Percentiles rank a stretch among this genome's conserved stretches.
These are phyloP conservation scores for Pseudogymnoascus sp. DNA, from an alignment of 2,329 filamentous ascomycete species.

Conservation along the genomic window DNA sequence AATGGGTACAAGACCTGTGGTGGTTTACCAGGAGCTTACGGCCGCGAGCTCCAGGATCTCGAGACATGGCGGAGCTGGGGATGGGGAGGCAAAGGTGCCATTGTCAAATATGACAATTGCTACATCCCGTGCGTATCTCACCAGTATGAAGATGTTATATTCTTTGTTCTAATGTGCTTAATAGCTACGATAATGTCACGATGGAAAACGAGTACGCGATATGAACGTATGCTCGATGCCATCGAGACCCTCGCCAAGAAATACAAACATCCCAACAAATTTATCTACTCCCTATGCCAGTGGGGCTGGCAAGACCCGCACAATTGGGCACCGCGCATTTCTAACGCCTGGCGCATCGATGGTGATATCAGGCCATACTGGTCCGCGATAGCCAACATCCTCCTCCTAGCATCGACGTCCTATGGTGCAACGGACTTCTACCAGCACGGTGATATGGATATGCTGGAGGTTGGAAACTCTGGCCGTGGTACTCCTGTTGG, in stretches of 20 bases:
- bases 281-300: slow-evolving; percentile 27
- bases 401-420: background rate
- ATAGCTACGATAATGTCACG: slow-evolving; percentile 20
- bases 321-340: slow-evolving; percentile 18
- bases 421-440: background rate
- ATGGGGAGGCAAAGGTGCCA: slow-evolving; percentile 10
- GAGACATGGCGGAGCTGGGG: slow-evolving; percentile 19
- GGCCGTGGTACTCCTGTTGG: slow-evolving; percentile 20
- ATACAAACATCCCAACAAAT: slow-evolving; percentile 10
- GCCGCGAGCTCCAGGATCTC: slow-evolving; percentile 18
- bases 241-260: slow-evolving; percentile 6
- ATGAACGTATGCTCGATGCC: slow-evolving; percentile 21
- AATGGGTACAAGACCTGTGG: slow-evolving; percentile 15
- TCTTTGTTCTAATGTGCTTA: background rate
- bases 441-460: slow-evolving; percentile 8
- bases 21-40: slow-evolving; percentile 20
- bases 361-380: slow-evolving; percentile 27
- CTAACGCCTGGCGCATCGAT: slow-evolving; percentile 24
- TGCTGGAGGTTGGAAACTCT: slow-evolving; percentile 24
- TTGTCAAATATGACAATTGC: slow-evolving; percentile 23
- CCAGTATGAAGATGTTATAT: background rate
- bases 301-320: slow-evolving; percentile 38
- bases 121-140: slow-evolving; percentile 17
- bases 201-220: slow-evolving; percentile 24
- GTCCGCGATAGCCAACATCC: slow-evolving; percentile 20